phyloP scores from a whole-genome alignment of 2,329 filamentous ascomycete species.

The Ilyonectria sp. region DNA sequence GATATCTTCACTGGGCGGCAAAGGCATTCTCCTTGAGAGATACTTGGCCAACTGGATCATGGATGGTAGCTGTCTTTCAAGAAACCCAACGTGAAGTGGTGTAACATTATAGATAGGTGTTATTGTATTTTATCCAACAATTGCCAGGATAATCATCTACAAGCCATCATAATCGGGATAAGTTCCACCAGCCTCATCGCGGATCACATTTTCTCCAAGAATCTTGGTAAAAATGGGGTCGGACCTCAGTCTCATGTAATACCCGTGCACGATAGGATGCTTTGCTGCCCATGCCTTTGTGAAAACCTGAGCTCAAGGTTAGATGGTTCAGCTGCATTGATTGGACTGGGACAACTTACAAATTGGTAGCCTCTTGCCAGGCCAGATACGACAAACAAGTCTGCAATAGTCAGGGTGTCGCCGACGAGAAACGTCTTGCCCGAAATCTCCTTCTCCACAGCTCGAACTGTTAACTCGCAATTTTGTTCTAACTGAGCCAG shows the following conservation, averaged over 20 bases:
- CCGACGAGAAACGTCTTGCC: conserved; percentile 27
- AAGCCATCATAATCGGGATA: conserved; percentile 31
- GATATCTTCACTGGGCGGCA: conserved; percentile 24
- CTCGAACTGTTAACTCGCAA: conserved; percentile 25
- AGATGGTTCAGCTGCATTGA: not conserved
- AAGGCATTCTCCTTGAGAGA: conserved; percentile 23
- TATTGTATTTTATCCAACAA: not conserved
- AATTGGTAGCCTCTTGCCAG: conserved; percentile 30
- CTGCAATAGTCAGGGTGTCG: conserved; percentile 24
- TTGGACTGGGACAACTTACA: not conserved
- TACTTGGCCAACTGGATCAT: conserved; percentile 28
- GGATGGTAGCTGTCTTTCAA: conserved; percentile 32
- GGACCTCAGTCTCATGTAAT: conserved; percentile 28
- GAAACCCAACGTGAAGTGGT: conserved; percentile 29
- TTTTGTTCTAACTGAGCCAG: conserved; percentile 24
- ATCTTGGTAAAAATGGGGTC: conserved; percentile 30
- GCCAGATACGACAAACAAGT: conserved; percentile 30
- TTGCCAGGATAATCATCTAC: not conserved
- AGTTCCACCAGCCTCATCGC: conserved; percentile 28
- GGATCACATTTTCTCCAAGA: conserved; percentile 27
- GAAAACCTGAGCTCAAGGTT: conserved; percentile 18
- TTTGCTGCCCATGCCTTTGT: conserved; percentile 29
- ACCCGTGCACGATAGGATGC: conserved; percentile 28
- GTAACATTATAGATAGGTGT: not conserved
- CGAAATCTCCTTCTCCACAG: conserved; percentile 29